Base-by-base conservation (phyloP, 2,329 filamentous ascomycete genomes). In the Trichoderma sp. region DNA sequence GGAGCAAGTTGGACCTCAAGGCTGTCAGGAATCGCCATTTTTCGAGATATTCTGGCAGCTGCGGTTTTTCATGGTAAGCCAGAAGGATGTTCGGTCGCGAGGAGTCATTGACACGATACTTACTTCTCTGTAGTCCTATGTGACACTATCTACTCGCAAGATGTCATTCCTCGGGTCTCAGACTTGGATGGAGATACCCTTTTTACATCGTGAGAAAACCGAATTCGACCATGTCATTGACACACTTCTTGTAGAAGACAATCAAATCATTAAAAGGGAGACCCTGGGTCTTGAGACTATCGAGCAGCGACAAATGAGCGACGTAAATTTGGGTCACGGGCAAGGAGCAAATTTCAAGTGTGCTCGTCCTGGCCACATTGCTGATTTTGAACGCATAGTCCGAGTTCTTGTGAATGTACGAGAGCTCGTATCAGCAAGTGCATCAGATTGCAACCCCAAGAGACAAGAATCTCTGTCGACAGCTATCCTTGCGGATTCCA, bases 31-130 rank as follows among this genome's bases (percentile, higher is more conserved):
- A 32, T 66, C 68, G 15, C 68, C 68, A 7, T 71, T 71, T 34
- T 71, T 66, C 43, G 68, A 71, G 20, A 58, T 71, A 28, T 71
- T 71, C 23, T 67, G 68, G 68, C 68, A 71, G 30, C n/a, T 71
- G 5, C 58, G 61, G 0, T 71, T 66, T 26, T 36, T 64, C 5
- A 66, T 71, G 68, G 68, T 71, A 23, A 34, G 32, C 15, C 11
- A 13, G 15, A 26, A 12, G 12, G 6, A 12, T 3, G 1, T 9
- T 39, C 6, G 2, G 1, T 9, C 26, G 30, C 30, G 8, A 30
- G 8, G 8, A 2, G 30, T 9, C 6, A 13, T 13, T 2, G 7
- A 8, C 17, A 26, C 3, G 15, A 20, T 13, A 12, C 50, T 67
- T 4, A 57, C 12, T 23, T 15, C 20, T 26, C 12, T 20, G 17